These are phyloP conservation scores for Eremothecium cymbalariae DNA, from an alignment of 1,139 yeast genomes.

Conservation along the genomic window DNA sequence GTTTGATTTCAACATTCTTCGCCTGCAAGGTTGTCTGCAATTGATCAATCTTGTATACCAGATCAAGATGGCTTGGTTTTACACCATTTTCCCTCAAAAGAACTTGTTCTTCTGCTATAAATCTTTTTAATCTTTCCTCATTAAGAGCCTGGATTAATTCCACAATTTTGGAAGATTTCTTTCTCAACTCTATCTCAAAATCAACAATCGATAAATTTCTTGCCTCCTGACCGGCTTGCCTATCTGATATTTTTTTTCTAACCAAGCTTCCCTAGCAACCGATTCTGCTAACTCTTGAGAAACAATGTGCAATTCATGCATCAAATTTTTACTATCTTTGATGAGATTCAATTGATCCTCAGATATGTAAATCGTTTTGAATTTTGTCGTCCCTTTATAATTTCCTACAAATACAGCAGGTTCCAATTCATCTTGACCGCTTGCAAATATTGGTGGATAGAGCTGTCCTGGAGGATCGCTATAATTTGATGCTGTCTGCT, in stretches of 20 bases:
- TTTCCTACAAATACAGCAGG: conserved; percentile 5
- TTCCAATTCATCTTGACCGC: conserved; percentile 8
- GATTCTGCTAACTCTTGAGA: conserved; percentile 67
- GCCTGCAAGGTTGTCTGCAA: conserved; percentile 40
- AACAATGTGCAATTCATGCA: conserved; percentile 57
- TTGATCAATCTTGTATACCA: conserved; percentile 51
- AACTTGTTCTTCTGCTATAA: conserved; percentile 63
- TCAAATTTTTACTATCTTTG: conserved; percentile 48
- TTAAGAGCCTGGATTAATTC: conserved; percentile 50
- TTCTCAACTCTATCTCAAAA: conserved; percentile 34
- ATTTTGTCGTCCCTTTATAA: conserved; percentile 4
- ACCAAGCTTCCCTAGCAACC: conserved; percentile 52
- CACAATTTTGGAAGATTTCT: conserved; percentile 42
- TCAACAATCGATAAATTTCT: conserved; percentile 14
- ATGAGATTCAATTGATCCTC: conserved; percentile 57
- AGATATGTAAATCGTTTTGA: conserved; percentile 35
- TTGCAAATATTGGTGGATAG: conserved; percentile 1
- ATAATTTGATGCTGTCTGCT: no score
- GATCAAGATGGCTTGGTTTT: conserved; percentile 45
- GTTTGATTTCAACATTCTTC: conserved; percentile 38
- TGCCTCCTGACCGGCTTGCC: no score
- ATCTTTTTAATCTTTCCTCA: conserved; percentile 56
- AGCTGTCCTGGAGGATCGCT: no score
- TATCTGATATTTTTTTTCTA: conserved; percentile 34
- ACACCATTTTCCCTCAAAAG: conserved; percentile 48